Conservation (phyloP, 768 basidiomycete species). For the Rhizopogon rudus region DNA sequence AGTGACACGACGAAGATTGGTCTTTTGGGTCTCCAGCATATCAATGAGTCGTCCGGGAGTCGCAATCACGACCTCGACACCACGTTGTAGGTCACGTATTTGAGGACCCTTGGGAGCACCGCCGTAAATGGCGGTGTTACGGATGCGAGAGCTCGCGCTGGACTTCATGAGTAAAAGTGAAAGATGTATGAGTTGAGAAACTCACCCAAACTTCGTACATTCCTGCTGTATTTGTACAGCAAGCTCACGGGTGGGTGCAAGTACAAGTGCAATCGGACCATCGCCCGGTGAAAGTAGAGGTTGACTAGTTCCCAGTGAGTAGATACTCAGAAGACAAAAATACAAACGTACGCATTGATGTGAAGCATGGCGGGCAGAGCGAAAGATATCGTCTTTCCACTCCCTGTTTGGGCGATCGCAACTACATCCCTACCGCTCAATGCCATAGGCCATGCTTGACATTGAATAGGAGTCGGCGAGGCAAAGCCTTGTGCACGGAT, state of each 20-base stretch:
- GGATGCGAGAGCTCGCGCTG: conserved; percentile 88
- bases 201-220: conserved; percentile 95
- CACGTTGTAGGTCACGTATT: conserved; percentile 95
- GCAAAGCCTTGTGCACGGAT: conserved; percentile 93
- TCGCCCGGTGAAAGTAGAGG: conserved; percentile 90
- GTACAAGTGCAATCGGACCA: conserved; percentile 93
- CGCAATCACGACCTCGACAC: conserved; percentile 98
- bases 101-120: conserved; percentile 99
- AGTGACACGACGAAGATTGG: conserved; percentile 92
- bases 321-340: background rate
- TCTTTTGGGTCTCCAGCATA: conserved; percentile 96
- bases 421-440: conserved; percentile 90
- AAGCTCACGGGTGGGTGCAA: conserved; percentile 96
- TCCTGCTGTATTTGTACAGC: conserved; percentile 99
- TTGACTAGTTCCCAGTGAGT: conserved; percentile 50
- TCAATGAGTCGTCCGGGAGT: conserved; percentile 99
- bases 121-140: conserved; percentile 98
- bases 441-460: conserved; percentile 99
- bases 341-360: conserved; percentile 88
- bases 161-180: conserved; percentile 4
- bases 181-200: conserved; percentile 7
- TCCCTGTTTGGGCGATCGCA: conserved; percentile 97
- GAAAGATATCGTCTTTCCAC: conserved; percentile 98
- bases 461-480: conserved; percentile 91
- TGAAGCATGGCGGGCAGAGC: conserved; percentile 99